Conservation (phyloP, 192 early-diverging fungal genomes). For the Haplosporangium gracile region DNA sequence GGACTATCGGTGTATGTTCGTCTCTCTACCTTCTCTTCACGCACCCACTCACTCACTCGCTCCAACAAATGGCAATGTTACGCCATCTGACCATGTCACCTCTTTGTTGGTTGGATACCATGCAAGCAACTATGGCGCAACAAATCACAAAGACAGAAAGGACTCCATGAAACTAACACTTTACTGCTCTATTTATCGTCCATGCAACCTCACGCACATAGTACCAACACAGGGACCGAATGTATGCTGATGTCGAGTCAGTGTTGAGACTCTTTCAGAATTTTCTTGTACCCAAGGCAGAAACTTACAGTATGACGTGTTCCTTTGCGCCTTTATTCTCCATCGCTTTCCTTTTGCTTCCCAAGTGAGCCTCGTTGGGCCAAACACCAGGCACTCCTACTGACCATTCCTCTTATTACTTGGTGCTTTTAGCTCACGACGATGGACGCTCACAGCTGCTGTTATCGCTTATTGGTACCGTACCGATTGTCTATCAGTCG, state of each 20-base stretch:
- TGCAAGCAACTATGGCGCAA: neutral
- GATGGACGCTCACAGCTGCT: slow-evolving; percentile 73
- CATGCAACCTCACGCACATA: slow-evolving; percentile 22
- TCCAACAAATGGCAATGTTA: neutral
- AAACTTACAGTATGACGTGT: slow-evolving; percentile 72
- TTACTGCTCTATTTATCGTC: neutral
- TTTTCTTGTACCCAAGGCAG: slow-evolving; percentile 72
- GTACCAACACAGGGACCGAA: slow-evolving; percentile 74
- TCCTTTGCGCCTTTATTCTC: neutral
- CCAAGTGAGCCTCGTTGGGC: neutral
- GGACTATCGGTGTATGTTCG: slow-evolving; percentile 42
- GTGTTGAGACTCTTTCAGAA: slow-evolving; percentile 68
- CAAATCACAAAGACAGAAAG: neutral
- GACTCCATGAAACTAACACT: neutral
- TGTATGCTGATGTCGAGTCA: slow-evolving; percentile 75
- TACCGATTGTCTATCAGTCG: slow-evolving; percentile 87
- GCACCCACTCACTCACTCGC: neutral
- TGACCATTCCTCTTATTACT: neutral
- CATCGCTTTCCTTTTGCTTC: neutral
- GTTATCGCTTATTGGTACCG: slow-evolving; percentile 88
- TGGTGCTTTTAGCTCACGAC: slow-evolving; percentile 60
- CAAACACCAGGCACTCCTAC: neutral
- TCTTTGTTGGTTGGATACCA: no score
- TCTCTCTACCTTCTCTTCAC: neutral
- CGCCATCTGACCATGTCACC: slow-evolving; percentile 5